Percentiles rank a stretch among this genome's conserved stretches.
Evolutionary conservation across 805 yeast genomes (phyloP).

Genomic region (Starmerella bombicola): DNA sequence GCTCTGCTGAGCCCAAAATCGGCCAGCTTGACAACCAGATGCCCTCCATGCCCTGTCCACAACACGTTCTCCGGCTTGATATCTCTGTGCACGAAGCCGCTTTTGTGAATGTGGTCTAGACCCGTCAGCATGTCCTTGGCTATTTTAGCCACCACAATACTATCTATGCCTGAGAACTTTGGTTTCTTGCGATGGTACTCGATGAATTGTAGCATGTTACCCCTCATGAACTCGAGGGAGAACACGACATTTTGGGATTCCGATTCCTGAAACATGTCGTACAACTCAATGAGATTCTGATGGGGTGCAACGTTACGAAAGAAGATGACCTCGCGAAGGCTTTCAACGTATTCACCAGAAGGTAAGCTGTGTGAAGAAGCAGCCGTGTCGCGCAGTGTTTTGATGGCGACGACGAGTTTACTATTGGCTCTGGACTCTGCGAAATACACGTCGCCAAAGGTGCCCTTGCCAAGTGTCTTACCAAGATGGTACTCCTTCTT

Average conservation of each 20-base stretch:
- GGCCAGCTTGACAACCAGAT: slow-evolving; percentile 65
- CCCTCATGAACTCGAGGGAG: slow-evolving; percentile 81
- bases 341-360: slow-evolving; percentile 37
- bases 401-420: slow-evolving; percentile 51
- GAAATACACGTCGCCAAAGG: slow-evolving; percentile 26
- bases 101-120: slow-evolving; percentile 63
- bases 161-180: not conserved
- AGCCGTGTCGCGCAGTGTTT: slow-evolving; percentile 52
- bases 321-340: slow-evolving; percentile 30
- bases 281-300: slow-evolving; percentile 55
- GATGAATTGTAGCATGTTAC: slow-evolving; percentile 65
- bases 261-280: slow-evolving; percentile 68
- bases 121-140: slow-evolving; percentile 43
- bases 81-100: slow-evolving; percentile 71
- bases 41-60: slow-evolving; percentile 42
- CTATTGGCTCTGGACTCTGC: slow-evolving; percentile 20
- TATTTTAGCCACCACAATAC: slow-evolving; percentile 3
- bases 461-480: slow-evolving; percentile 19
- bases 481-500: not conserved
- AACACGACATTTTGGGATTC: slow-evolving; percentile 51
- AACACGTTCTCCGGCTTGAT: slow-evolving; percentile 88
- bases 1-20: slow-evolving; percentile 90
- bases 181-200: not conserved
- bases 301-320: slow-evolving; percentile 50
- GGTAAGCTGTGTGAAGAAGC: slow-evolving; percentile 26